Base-by-base conservation (phyloP, 2,329 filamentous ascomycete genomes). In the Fusarium papillatum region DNA sequence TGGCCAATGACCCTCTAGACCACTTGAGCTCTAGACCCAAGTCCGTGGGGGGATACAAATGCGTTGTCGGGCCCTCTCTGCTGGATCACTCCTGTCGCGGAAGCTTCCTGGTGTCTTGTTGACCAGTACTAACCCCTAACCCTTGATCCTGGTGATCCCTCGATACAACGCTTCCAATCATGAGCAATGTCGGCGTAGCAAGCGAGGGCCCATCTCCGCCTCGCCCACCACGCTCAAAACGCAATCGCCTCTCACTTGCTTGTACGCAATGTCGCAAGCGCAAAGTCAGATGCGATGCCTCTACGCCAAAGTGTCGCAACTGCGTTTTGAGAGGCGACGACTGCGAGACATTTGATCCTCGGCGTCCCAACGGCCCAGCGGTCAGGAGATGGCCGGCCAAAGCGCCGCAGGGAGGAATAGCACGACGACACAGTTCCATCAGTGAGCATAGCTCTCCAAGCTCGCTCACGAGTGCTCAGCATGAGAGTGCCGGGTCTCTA, bases 221-320 rank as follows among this genome's bases (percentile, higher is more conserved):
- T 19, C 74, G 66, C 3, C 73, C 73, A 14, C 69, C 73, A 1
- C 70, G 70, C 5, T 73, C 70, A 17, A 76, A 76, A 10, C 70
- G 66, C 16, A 71, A 67, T 0, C 73, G 76, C 8, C 68, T 78
- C 50, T 76, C 76, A 5, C 48, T 78, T 8, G 76, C 76, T 0
- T 78, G 76, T 17, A 78, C 61, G 5, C 69, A 71, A 36, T 78
- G 76, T 31, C 76, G 76, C 64, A 78, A 71, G 50, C 76, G 76
- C 31, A 78, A 78, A 59, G 76, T 78, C 16, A 69, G 76, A 67
- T 78, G 76, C 53, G 76, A 78, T 16, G 76, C 76, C n/a, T 68
- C 74, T 53, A 78, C 71, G 22, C 76, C 76, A 16, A 76, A 78
- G 43, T 78, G 76, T 34, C 76, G 71, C n/a, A 78, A 78, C 43